These are phyloP conservation scores for Carpinus viminea DNA, from an alignment of 306 rosid genomes.

Conservation along the genomic window DNA sequence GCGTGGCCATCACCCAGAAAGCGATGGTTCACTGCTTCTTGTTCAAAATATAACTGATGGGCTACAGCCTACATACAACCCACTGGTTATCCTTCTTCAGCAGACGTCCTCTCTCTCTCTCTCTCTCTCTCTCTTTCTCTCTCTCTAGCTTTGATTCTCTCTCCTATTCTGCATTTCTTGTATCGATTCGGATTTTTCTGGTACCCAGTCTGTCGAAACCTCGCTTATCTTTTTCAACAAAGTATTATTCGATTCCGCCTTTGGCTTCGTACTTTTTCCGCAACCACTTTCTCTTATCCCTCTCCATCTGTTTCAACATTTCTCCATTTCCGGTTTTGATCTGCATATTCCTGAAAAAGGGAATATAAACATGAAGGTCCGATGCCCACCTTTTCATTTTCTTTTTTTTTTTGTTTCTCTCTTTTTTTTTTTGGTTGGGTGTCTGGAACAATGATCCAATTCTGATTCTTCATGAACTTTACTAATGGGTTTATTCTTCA, in stretches of 20 bases:
- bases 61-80: not conserved
- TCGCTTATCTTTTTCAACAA: conserved; percentile 14
- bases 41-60: not conserved
- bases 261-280: conserved; percentile 26
- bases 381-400: conserved; percentile 30
- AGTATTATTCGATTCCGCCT: conserved; percentile 44
- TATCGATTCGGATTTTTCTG: conserved; percentile 67
- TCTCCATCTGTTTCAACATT: conserved; percentile 1
- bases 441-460: conserved; percentile 17
- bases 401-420: not conserved
- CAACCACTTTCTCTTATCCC: conserved; percentile 18
- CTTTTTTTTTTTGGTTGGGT: not conserved
- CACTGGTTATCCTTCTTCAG: conserved; percentile 3
- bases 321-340: conserved; percentile 30
- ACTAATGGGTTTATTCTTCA: not conserved
- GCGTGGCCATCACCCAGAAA: conserved; percentile 11
- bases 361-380: conserved; percentile 69
- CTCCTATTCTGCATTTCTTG: conserved; percentile 74
- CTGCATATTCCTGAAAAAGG: conserved; percentile 25
- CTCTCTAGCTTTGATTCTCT: conserved; percentile 45
- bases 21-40: not conserved
- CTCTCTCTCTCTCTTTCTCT: conserved; percentile 13
- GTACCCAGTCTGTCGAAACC: conserved; percentile 30
- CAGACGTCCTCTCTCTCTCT: conserved; percentile 7
- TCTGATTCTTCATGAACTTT: conserved; percentile 41